Evolutionary conservation across 2,329 filamentous ascomycete species (phyloP).

Genomic region (Cytospora leucostoma): DNA sequence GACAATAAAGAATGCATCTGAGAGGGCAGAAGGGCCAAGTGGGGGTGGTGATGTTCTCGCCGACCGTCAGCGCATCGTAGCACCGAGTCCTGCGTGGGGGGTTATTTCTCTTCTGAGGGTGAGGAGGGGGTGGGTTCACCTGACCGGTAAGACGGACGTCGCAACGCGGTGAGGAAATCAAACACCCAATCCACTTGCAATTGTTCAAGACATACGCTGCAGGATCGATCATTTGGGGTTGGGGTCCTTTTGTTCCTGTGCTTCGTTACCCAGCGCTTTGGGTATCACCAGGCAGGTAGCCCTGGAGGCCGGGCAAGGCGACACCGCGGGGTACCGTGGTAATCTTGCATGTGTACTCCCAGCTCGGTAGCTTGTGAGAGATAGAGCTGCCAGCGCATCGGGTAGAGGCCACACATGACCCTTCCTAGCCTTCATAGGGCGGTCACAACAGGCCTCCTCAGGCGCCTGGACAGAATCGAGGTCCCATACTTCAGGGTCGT

Average conservation of each 20-base stretch:
- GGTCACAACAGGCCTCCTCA: conserved; percentile 2
- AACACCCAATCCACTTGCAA: neutral
- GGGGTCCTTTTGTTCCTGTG: conserved; percentile 17
- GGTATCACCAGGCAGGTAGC: conserved; percentile 10
- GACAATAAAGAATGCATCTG: neutral
- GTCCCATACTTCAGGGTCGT: conserved; percentile 2
- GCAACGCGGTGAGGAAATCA: neutral
- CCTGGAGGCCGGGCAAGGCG: conserved; percentile 7
- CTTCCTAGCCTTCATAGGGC: neutral
- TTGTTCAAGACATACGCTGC: neutral
- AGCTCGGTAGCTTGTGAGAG: conserved; percentile 2
- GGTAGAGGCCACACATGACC: conserved; percentile 21
- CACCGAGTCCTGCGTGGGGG: conserved; percentile 20
- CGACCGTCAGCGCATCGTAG: conserved; percentile 19
- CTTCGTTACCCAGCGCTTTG: conserved; percentile 4
- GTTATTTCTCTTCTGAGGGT: neutral
- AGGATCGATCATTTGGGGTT: conserved; percentile 19
- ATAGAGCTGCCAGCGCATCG: conserved; percentile 19
- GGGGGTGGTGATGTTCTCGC: neutral
- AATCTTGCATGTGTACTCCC: neutral
- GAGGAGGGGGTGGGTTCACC: neutral
- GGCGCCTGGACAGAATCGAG: neutral
- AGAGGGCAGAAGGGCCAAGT: neutral
- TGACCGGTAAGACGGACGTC: conserved; percentile 16
- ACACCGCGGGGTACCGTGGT: conserved; percentile 4